Base-by-base conservation (phyloP, 257 asterid genomes). In the Jaltomata sinuosa region DNA sequence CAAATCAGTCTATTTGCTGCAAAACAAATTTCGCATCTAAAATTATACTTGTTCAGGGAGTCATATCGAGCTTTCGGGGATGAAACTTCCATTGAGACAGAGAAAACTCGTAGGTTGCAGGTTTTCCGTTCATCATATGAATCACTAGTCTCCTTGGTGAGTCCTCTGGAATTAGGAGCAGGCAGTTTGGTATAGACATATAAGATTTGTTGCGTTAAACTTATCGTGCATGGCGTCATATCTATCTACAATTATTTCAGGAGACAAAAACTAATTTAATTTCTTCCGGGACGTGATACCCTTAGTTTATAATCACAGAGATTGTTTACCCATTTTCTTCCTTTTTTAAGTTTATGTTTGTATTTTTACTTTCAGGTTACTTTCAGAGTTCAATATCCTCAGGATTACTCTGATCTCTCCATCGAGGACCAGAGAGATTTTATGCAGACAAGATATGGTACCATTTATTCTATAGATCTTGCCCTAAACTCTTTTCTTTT, bases 371-470 rank as follows among this genome's bases (percentile, higher is more conserved):
- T 40, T 78, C 97, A 95, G 98, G 98, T 95, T 83, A 92, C 92
- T 78, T 91, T 86, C 91, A 94, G 93, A 90, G 97, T 97, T 85
- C 93, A 90, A 84, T 95, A 97, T 90, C 98, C 98, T 87, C 93
- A 87, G 88, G 98, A 94, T 88, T 96, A 91, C 86, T 85, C 93
- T 18, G 94, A 94, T 79, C 95, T 97, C 84, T 93, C 98, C 31
- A 90, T 90, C 85, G 98, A 94, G 93, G 99, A 97, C 89, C 98
- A 94, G 89, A 95, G 89, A 87, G 99, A 97, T 87, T 97, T 97
- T 85, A 95, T 94, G 93, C 98, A 94, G 89, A 94, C 93, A 79
- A 93, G 99, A 97, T 92, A 92, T 90, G 99, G 99, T 97, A 95
- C 79, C 85, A 29, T 61, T 69, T 79, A 27, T 47, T 74, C 57